Percentiles rank a stretch among this genome's conserved stretches.
phyloP scores from a whole-genome alignment of 768 basidiomycete genomes.

The Russula dissimulans region DNA sequence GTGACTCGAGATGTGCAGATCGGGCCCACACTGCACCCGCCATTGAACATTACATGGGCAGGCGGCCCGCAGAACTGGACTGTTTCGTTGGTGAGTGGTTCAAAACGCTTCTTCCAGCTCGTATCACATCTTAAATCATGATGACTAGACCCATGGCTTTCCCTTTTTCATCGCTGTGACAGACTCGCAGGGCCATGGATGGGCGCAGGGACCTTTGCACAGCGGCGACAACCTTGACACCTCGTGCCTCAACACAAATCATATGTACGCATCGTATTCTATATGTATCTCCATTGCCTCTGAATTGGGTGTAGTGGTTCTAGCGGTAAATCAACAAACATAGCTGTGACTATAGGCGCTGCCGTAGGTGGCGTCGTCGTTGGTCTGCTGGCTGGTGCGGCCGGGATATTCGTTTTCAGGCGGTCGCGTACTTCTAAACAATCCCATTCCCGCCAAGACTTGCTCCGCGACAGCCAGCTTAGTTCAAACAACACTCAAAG shows the following conservation, averaged over 20 bases:
- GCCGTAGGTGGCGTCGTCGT: slow-evolving; percentile 22
- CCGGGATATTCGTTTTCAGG: slow-evolving; percentile 5
- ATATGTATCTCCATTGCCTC: neutral
- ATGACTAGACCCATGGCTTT: slow-evolving; percentile 37
- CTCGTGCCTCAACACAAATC: slow-evolving; percentile 32
- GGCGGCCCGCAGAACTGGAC: slow-evolving; percentile 47
- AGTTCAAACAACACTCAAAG: neutral
- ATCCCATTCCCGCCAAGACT: neutral
- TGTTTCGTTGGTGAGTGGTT: slow-evolving; percentile 29
- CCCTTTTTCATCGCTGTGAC: slow-evolving; percentile 49
- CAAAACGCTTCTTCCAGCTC: neutral
- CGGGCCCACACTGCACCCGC: slow-evolving; percentile 52
- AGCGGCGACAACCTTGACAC: slow-evolving; percentile 36
- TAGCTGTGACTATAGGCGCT: slow-evolving; percentile 11
- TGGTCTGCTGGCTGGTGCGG: slow-evolving; percentile 21
- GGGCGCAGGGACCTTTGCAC: slow-evolving; percentile 53
- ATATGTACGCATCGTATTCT: neutral
- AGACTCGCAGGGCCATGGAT: slow-evolving; percentile 41
- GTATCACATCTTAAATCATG: slow-evolving; percentile 17
- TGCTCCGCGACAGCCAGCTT: neutral
- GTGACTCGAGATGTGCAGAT: slow-evolving; percentile 29
- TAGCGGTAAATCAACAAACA: neutral
- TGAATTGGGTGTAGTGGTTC: neutral
- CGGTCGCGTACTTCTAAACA: neutral
- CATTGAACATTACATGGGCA: slow-evolving; percentile 46